Evolutionary conservation across 306 rosid genomes (phyloP).

Genomic region (Vigna nakashimae): DNA sequence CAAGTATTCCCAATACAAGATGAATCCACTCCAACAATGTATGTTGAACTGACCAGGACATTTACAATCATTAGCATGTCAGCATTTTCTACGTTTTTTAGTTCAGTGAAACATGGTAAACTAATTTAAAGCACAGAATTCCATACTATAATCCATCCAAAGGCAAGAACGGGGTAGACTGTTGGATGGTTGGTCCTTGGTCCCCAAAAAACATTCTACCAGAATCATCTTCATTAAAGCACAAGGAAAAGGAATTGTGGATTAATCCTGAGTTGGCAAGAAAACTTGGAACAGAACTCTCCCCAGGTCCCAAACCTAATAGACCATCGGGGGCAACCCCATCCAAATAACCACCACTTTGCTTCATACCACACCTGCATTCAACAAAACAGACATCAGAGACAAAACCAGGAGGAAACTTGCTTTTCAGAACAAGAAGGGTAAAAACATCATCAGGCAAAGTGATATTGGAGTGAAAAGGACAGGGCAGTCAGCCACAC

Average conservation of each 20-base stretch:
- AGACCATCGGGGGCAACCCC: conserved; percentile 97
- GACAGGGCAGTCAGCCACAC: conserved; percentile 53
- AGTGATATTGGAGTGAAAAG: conserved; percentile 22
- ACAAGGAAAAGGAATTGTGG: conserved; percentile 82
- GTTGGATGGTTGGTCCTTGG: conserved; percentile 74
- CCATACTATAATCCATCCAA: conserved; percentile 73
- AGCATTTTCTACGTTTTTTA: conserved; percentile 28
- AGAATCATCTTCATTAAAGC: conserved; percentile 74
- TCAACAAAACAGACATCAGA: conserved; percentile 37
- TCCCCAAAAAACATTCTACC: conserved; percentile 94
- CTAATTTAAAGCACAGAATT: conserved; percentile 34
- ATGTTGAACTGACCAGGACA: conserved; percentile 70
- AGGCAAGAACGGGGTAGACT: conserved; percentile 77
- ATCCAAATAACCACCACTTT: conserved; percentile 91
- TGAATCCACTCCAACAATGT: conserved; percentile 78
- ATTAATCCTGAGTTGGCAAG: conserved; percentile 82
- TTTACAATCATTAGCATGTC: conserved; percentile 41
- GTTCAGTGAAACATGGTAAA: conserved; percentile 20
- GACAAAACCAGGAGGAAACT: conserved; percentile 2
- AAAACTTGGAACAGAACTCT: conserved; percentile 81
- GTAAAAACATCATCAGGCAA: conserved; percentile 25
- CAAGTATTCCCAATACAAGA: conserved; percentile 75
- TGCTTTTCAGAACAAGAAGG: neutral
- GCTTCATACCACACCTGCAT: conserved; percentile 95
- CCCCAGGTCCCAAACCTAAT: conserved; percentile 90